Base-by-base conservation (phyloP, 2,329 filamentous ascomycete genomes). In the Colletotrichum spaethianum region DNA sequence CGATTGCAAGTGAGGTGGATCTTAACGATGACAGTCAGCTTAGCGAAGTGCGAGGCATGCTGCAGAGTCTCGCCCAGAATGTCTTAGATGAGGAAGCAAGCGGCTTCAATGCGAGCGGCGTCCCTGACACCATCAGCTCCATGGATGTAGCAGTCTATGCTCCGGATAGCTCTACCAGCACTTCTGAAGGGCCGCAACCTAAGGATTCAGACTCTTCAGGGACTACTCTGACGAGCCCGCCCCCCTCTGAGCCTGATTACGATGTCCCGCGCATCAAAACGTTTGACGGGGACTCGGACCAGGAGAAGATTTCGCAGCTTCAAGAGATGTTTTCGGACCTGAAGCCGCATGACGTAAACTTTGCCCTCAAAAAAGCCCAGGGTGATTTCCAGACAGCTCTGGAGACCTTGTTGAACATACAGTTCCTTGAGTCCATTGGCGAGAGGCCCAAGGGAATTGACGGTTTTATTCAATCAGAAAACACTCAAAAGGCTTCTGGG, bases 371-470 rank as follows among this genome's bases (percentile, higher is more conserved):
- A 75, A 93, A 94, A 77, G 89, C 87, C 38, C 86, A 89, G 14
- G 90, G 92, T 0, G 90, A 94, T 75, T 89, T 93, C 48, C 89
- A 91, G 70, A 86, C 86, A 18, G 90, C 94, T 1, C 91, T 97
- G 73, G 94, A 98, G 76, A 91, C 94, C 70, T 84, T 98, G 16
- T 87, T 98, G 40, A 97, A 93, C 75, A 86, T 94, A 18, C 90
- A 93, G 26, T 94, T 92, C 77, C 91, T 98, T 5, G 90, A 94
- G 70, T 90, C 94, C 68, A 88, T 86, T 1, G 89, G 89, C 0
- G 85, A 89, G 65, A 85, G 88, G 1, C 84, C 87, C 1, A 96
- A 93, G 78, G 94, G 95, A 0, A 86, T 98, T n/a, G 94, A 98
- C 70, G 94, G 90, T 0, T 98, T 98, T 78, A 91, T 90, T 28